Evolutionary conservation across 192 early-diverging fungal genomes (phyloP).

Genomic region (Coemansia sp.): DNA sequence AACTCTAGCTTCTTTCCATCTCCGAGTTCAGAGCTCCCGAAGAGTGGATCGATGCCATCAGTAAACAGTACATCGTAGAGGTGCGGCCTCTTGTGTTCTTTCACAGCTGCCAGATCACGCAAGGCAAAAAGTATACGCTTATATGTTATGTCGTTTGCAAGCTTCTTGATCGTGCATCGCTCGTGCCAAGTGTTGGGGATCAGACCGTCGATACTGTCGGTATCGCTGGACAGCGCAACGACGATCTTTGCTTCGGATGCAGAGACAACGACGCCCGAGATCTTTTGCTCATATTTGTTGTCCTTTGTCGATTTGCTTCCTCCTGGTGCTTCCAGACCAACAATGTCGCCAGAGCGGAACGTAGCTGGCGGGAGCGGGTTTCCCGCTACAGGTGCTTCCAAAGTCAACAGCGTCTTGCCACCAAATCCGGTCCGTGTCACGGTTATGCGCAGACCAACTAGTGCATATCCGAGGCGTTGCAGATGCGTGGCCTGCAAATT

Average conservation of each 20-base stretch:
- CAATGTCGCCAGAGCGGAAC: conserved; percentile 70
- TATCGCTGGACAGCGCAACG: conserved; percentile 62
- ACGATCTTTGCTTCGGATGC: conserved; percentile 61
- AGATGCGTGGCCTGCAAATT: conserved; percentile 61
- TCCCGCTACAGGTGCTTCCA: conserved; percentile 61
- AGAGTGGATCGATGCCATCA: conserved; percentile 21
- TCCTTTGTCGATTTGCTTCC: not conserved
- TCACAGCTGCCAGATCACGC: conserved; percentile 9
- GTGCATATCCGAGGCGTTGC: conserved; percentile 64
- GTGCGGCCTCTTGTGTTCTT: conserved; percentile 7
- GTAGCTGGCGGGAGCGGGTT: conserved; percentile 61
- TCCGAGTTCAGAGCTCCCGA: conserved; percentile 13
- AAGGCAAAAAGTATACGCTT: conserved; percentile 48
- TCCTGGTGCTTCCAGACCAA: conserved; percentile 52
- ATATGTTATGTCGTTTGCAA: conserved; percentile 56
- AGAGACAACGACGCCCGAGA: conserved; percentile 59
- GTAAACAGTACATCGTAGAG: conserved; percentile 53
- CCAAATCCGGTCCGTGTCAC: conserved; percentile 67
- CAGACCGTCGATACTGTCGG: not conserved
- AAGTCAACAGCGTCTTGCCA: conserved; percentile 66
- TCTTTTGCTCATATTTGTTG: conserved; percentile 1
- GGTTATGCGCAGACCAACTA: conserved; percentile 62
- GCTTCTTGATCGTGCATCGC: conserved; percentile 57
- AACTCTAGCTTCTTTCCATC: conserved; percentile 33
- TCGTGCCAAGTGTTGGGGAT: conserved; percentile 64